phyloP scores from a whole-genome alignment of 768 basidiomycete species.

The Ramaria sp. region DNA sequence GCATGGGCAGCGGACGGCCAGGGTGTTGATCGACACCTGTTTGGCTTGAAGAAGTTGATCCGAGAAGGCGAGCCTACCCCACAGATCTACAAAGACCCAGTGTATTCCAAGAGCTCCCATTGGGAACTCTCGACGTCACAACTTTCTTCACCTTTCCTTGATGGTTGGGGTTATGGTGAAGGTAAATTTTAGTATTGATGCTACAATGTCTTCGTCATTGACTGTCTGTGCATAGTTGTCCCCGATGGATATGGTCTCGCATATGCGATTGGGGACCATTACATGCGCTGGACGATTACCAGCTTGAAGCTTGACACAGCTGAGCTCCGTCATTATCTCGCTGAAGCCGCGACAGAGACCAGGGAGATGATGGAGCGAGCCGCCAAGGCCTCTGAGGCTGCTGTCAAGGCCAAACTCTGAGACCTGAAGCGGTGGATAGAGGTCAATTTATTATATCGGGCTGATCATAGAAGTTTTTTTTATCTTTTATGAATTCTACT shows the following conservation, averaged over 20 bases:
- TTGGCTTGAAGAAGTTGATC: constrained; percentile 81
- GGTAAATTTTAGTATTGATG: constrained; percentile 45
- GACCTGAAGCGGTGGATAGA: too few species aligned
- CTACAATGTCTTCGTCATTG: neutral
- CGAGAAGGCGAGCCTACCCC: constrained; percentile 63
- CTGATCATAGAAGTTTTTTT: too few species aligned
- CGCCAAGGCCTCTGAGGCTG: constrained; percentile 29
- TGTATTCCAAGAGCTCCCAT: constrained; percentile 59
- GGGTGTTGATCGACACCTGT: constrained; percentile 92
- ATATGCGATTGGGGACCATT: constrained; percentile 78
- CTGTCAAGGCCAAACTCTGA: constrained; percentile 8
- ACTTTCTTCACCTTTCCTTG: constrained; percentile 67
- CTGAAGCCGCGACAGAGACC: constrained; percentile 72
- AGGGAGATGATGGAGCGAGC: constrained; percentile 66
- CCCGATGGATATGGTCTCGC: constrained; percentile 85
- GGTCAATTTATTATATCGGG: too few species aligned
- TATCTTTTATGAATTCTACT: too few species aligned
- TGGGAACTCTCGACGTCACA: constrained; percentile 95
- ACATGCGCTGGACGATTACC: constrained; percentile 88
- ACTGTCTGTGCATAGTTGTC: constrained; percentile 47
- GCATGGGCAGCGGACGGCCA: constrained; percentile 88
- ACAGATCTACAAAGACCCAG: constrained; percentile 61
- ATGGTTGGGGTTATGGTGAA: constrained; percentile 98
- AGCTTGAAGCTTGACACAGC: constrained; percentile 41
- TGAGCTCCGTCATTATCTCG: constrained; percentile 47